Conservation (phyloP, 1,139 yeast genomes). For the Taphrina sp. region DNA sequence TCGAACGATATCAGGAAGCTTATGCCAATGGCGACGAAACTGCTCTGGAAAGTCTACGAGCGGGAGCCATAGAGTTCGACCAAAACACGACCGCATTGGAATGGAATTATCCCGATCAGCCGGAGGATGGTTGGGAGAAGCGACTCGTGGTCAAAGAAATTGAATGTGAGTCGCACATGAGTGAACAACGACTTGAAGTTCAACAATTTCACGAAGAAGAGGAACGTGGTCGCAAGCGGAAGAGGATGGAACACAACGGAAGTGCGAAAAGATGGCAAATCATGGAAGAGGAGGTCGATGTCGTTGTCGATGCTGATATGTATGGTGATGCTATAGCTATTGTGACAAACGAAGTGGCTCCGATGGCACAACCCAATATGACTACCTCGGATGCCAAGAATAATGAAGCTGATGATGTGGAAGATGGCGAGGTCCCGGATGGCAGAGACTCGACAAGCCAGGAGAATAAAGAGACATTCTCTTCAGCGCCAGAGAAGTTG, state of each 20-base stretch:
- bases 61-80: background rate
- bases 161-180: conserved; percentile 19
- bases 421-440: conserved; percentile 3
- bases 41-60: background rate
- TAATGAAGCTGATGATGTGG: background rate
- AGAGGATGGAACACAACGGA: background rate
- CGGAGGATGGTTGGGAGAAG: conserved; percentile 27
- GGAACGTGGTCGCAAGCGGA: conserved; percentile 5
- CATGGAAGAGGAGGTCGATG: background rate
- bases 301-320: conserved; percentile 12
- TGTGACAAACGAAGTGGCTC: background rate
- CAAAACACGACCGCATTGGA: background rate
- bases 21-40: background rate
- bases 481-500: background rate
- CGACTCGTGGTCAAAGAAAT: conserved; percentile 17
- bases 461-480: background rate
- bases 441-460: background rate
- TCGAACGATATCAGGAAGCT: conserved; percentile 5
- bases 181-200: conserved; percentile 14
- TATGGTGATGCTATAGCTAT: conserved; percentile 17
- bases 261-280: background rate
- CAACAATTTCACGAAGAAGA: conserved; percentile 10
- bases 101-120: conserved; percentile 14
- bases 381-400: background rate
- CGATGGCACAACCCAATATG: background rate